Base-by-base conservation (phyloP, 2,329 filamentous ascomycete genomes). In the Aspergillus ustus region DNA sequence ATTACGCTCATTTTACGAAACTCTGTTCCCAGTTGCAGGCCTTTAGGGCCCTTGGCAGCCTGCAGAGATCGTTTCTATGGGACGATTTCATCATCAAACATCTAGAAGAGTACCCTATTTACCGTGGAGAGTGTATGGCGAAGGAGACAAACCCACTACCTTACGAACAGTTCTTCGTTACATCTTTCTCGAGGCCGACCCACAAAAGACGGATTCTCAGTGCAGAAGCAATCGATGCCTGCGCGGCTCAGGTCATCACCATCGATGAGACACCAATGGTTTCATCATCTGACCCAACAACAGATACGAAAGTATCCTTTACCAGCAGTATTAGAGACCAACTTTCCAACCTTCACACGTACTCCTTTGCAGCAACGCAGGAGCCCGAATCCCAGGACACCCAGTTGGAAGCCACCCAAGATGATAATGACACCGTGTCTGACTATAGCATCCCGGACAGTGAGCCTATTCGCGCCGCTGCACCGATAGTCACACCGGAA, bases 31-130 rank as follows among this genome's bases (percentile, higher is more conserved):
- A 72, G 52, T 65, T 81, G 43, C 71, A 74, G 25, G 63, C 63
- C 15, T 64, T 80, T 43, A 64, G 74, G n/a, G 62, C 62, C 20
- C 57, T 64, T 19, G 76, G 73, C 5, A 56, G 69, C 29, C 61
- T 78, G 40, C 65, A 72, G 43, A 70, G 73, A 54, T 78, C 75
- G 13, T 77, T 73, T 25, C 58, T 82, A 15, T 81, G 79, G 77
- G 80, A 82, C 67, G 80, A 82, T 63, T 82, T 80, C 60, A 67
- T 82, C 54, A 79, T 78, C 56, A 73, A 75, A 64, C 73, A 80
- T 62, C 67, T 74, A 7, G 62, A 70, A 17, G 71, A 75, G 28
- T 82, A 80, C 61, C 71, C 67, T 3, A 55, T 57, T n/a, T 76
- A 82, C 62, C 51, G 73, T 5, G 59, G 70, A 37, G 54, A 70